Base-by-base conservation (phyloP, 495 filamentous ascomycete species). In the Penicillium salamii region DNA sequence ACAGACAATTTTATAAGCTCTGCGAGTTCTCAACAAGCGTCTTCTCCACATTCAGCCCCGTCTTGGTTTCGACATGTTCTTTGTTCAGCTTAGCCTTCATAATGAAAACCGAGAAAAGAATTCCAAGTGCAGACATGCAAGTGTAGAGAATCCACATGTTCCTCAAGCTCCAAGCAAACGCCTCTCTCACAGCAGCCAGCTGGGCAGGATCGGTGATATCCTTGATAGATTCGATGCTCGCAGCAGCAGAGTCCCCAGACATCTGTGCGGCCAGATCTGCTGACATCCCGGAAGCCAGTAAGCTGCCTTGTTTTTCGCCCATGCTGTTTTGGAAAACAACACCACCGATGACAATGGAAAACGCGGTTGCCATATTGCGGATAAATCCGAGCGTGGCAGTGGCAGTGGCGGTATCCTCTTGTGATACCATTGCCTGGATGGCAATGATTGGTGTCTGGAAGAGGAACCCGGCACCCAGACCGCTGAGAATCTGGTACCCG, bases 341-440 rank as follows among this genome's bases (percentile, higher is more conserved):
- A 12, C 87, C 81, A 13, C 90, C 90, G 19, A 93, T 78, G 17
- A 91, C 88, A 20, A 93, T 81, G 6, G 83, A 84, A 18, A 87
- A 78, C 11, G 85, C 75, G 0, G 83, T 88, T 1, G 81, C 83
- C 5, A 96, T 69, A 54, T 87, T 85, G 3, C 89, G 80, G 28
- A 88, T 72, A 62, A 92, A 91, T 1, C 80, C 77, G 45, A 90
- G 85, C 0, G 88, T 89, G 0, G 83, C 82, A 0, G 88, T 93
- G 3, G 88, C 90, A 0, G 86, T 81, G 0, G 85, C 90, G 13
- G 87, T 86, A 40, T 95, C 88, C 5, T 77, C 71, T 20, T 83
- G 81, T 1, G 78, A 68, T 46, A 91, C 81, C 20, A 77, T 77
- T n/a, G 81, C 79, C 52, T 93, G 89, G 1, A 95, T 69, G 0